phyloP scores from a whole-genome alignment of 805 yeast genomes.

The Blastobotrys mokoenaii region DNA sequence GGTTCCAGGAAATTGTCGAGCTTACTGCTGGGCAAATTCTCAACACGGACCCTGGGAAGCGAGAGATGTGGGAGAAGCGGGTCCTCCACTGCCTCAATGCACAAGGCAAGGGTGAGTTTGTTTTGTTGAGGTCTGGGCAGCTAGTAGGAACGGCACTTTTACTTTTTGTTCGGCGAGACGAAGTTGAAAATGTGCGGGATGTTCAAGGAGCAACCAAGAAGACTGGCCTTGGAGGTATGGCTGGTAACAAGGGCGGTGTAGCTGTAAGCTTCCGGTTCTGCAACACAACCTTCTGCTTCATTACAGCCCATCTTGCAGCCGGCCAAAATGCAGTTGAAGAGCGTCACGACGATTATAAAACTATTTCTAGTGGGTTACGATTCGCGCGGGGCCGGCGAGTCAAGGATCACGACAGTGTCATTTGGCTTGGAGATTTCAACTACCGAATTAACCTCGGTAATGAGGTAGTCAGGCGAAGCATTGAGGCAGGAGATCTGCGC shows the following conservation, averaged over 20 bases:
- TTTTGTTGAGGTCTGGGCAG: constrained; percentile 73
- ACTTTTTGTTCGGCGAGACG: constrained; percentile 57
- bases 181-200: constrained; percentile 54
- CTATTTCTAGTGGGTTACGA: constrained; percentile 65
- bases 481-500: constrained; percentile 38
- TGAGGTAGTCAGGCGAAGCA: constrained; percentile 58
- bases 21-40: constrained; percentile 84
- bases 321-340: constrained; percentile 77
- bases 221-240: constrained; percentile 93
- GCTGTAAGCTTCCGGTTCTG: constrained; percentile 84
- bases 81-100: constrained; percentile 57
- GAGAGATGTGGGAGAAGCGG: constrained; percentile 68
- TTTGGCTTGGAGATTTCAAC: constrained; percentile 95
- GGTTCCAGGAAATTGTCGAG: constrained; percentile 91
- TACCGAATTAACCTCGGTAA: constrained; percentile 66
- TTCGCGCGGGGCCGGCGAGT: constrained; percentile 72
- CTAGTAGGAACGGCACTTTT: constrained; percentile 81
- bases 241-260: constrained; percentile 96
- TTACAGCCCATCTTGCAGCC: constrained; percentile 92
- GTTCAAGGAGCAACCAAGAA: constrained; percentile 94
- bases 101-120: constrained; percentile 40
- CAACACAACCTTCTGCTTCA: constrained; percentile 68
- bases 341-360: constrained; percentile 74
- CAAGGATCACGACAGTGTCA: constrained; percentile 73
- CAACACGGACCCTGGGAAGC: constrained; percentile 72